Conservation (phyloP, 345 rosid genomes). For the Chamaenerion angustifolium region DNA sequence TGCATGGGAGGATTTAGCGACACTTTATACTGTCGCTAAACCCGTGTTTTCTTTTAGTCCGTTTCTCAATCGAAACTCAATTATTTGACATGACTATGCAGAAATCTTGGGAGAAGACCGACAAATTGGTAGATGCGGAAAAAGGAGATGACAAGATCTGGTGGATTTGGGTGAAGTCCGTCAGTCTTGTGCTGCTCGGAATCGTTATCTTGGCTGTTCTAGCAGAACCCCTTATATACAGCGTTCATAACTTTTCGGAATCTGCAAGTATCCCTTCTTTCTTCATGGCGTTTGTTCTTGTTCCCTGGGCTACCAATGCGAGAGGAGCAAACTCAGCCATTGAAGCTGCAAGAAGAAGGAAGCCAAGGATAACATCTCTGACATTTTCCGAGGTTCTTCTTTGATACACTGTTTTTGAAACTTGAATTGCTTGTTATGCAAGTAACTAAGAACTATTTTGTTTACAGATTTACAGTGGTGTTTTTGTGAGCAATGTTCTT, state of each 20-base stretch:
- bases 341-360: constrained; percentile 15
- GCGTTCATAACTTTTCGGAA: constrained; percentile 19
- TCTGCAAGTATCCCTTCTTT: constrained; percentile 19
- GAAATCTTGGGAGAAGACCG: constrained; percentile 18
- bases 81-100: not conserved
- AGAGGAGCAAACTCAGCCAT: constrained; percentile 17
- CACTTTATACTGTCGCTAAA: too few relatives aligned
- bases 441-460: too few relatives aligned
- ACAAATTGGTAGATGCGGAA: constrained; percentile 12
- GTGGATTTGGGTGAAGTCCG: constrained; percentile 11
- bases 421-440: not conserved
- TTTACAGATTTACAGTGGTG: constrained; percentile 26
- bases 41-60: not conserved
- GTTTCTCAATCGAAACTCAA: not conserved
- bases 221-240: constrained; percentile 18
- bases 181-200: constrained; percentile 10
- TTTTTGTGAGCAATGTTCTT: constrained; percentile 18
- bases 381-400: constrained; percentile 23
- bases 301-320: constrained; percentile 24
- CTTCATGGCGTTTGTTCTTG: constrained; percentile 24
- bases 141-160: not conserved
- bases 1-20: too few relatives aligned
- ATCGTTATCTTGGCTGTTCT: constrained; percentile 11
- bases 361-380: constrained; percentile 19
- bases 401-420: not conserved